Evolutionary conservation across 1,284 basidiomycete genomes (phyloP).

Genomic region (Earliella scabrosa): DNA sequence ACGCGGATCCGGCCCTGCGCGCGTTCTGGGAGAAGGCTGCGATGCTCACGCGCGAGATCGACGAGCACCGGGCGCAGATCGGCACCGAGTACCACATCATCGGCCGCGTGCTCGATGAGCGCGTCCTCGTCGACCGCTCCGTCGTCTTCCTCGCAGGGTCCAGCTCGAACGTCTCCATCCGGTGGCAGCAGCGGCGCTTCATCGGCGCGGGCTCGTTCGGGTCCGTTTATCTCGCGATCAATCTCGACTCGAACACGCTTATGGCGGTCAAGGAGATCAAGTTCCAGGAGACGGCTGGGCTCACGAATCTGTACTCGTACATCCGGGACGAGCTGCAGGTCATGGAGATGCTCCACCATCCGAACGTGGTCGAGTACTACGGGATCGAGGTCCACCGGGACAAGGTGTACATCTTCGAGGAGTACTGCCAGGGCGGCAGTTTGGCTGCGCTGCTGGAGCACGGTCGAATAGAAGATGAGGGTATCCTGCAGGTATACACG

Average conservation of each 20-base stretch:
- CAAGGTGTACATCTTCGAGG: slow-evolving; percentile 99
- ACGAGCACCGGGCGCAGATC: slow-evolving; percentile 59
- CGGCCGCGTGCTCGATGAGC: slow-evolving; percentile 90
- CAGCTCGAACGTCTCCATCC: slow-evolving; percentile 93
- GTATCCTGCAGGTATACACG: slow-evolving; percentile 94
- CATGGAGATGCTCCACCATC: slow-evolving; percentile 99
- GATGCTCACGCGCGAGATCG: slow-evolving; percentile 48
- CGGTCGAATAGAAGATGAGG: slow-evolving; percentile 96
- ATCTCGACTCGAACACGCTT: slow-evolving; percentile 93
- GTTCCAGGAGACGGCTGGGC: slow-evolving; percentile 89
- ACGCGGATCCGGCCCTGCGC: slow-evolving; percentile 67
- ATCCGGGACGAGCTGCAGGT: slow-evolving; percentile 98
- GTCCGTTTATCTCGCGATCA: slow-evolving; percentile 97
- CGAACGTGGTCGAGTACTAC: slow-evolving; percentile 99
- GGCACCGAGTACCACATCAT: slow-evolving; percentile 75
- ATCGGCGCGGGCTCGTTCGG: slow-evolving; percentile 98
- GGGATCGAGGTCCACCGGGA: slow-evolving; percentile 99
- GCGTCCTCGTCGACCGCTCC: slow-evolving; percentile 90
- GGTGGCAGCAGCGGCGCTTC: slow-evolving; percentile 98
- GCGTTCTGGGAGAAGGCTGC: slow-evolving; percentile 76
- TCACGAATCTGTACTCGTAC: slow-evolving; percentile 87
- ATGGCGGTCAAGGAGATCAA: slow-evolving; percentile 99
- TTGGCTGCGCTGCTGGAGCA: slow-evolving; percentile 90
- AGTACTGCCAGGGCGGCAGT: slow-evolving; percentile 97
- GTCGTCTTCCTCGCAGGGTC: slow-evolving; percentile 92